Conservation (phyloP, 148 eudicot genomes). For the Beta vulgaris region DNA sequence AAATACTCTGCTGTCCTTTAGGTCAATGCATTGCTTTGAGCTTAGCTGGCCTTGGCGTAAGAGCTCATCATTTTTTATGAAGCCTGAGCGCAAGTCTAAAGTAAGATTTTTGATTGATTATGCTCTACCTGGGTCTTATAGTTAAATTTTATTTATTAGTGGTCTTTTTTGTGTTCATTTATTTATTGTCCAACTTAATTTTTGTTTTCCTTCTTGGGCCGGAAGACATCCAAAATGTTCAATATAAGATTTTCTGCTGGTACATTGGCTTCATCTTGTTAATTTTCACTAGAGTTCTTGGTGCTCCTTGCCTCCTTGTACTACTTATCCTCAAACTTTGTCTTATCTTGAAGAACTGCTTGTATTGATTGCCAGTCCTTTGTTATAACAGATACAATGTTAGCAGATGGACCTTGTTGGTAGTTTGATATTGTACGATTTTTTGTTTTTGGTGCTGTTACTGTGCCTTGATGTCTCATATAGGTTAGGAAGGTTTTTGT, state of each 20-base stretch:
- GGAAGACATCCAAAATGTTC: neutral
- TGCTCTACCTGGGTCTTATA: no score
- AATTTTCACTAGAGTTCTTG: neutral
- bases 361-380: neutral
- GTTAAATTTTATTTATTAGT: no score
- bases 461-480: neutral
- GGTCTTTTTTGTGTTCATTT: neutral
- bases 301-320: neutral
- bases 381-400: neutral
- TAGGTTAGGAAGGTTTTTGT: neutral
- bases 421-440: neutral
- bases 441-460: neutral
- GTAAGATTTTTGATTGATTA: constrained; percentile 28
- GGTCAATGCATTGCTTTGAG: constrained; percentile 91
- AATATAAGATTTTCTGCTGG: neutral
- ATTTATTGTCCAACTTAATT: neutral
- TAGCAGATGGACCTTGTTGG: neutral
- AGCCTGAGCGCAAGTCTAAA: constrained; percentile 78
- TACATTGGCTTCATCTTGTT: neutral
- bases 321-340: neutral
- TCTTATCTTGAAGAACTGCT: neutral
- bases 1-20: constrained; percentile 20
- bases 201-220: neutral
- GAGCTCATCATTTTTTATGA: constrained; percentile 61
- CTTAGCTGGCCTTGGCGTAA: constrained; percentile 94